Evolutionary conservation across 768 basidiomycete genomes (phyloP), one percentile per base, ranked within the genome.

Genomic region (Hygrophoropsis aurantiaca): DNA sequence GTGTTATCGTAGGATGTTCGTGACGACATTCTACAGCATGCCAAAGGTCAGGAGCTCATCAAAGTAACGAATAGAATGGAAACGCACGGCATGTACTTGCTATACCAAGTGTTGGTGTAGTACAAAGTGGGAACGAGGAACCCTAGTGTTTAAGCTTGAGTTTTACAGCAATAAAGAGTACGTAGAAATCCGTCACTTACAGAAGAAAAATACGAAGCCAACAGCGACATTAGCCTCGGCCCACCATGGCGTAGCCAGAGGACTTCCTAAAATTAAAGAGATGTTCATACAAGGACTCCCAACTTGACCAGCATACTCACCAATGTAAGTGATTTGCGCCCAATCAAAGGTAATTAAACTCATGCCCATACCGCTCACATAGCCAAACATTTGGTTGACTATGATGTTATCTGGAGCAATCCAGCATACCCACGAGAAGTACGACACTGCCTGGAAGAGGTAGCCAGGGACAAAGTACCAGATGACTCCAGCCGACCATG

Each of bases 261-360:
- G 62, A 59, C 73, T 73, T n/a, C 58, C 49, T 30, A 59, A 60
- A 10, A 60, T 49, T 52, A 65, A 73, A 44, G 63, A 66, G 2
- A 66, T 69, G 5, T 51, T 54, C 46, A 67, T 60, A 40, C 71
- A 47, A 1, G 68, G 66, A 48, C 56, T 56, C 3, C 55, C 57
- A 37, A 49, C 39, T 11, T 53, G 47, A 8, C 49, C 58, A 16
- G 70, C 40, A 25, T 59, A 44, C 49, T 64, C 66, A 11, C 71
- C 60, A 41, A 73, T 73, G 46, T 79, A 87, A 4, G 84, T 81
- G 44, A 89, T 86, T 59, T 85, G 80, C 41, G 74, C 75, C 59
- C 67, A 70, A 49, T 74, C 72, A 38, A 73, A 69, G 0, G 72
- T 69, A 7, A 64, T 45, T 2, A 65, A 61, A 50, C 66, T 68